Base-by-base conservation (phyloP, 2,329 filamentous ascomycete species). In the Ambrosiella xylebori region DNA sequence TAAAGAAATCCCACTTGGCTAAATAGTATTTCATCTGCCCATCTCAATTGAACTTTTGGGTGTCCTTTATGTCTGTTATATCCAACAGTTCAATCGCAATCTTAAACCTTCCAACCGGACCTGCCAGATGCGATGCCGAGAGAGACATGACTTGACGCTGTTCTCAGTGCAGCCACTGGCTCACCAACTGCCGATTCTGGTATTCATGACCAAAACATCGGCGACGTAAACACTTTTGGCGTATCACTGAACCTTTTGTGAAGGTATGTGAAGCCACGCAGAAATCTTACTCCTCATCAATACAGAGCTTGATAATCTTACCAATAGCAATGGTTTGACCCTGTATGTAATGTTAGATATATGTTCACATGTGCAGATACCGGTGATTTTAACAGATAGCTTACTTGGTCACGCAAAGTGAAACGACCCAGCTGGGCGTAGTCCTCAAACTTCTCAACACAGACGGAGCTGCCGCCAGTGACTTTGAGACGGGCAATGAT, bases 291-390 rank as follows among this genome's bases (percentile, higher is more conserved):
- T 65, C 53, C 0, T 70, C 69, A 15, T 73, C 70, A 7, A 67
- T 73, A 65, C 81, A 76, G 63, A 98, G 79, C 78, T 90, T 96
- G 61, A 88, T 96, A 70, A 98, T 94, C 80, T 98, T 98, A 67
- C 93, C 93, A 74, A 98, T 98, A 59, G 93, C 93, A 74, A 98
- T 96, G 0, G 93, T 98, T 86, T 97, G 91, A 66, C 93, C 93
- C 84, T 97, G 67, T 57, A 40, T 6, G n/a, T n/a, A 35, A 35
- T 51, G 47, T 51, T 53, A 19, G 17, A 39, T 49, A 9, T 2
- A 51, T 15, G 17, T 38, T 27, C 27, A 39, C 27, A 27, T 27
- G 27, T 27, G 27, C 27, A 27, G 27, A 27, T 27, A 3, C 27
- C 4, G 4, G 27, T 27, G 27, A 27, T 27, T 3, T 27, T 27